Conservation (phyloP, 768 basidiomycete species). For the Termitomyces titanicus region DNA sequence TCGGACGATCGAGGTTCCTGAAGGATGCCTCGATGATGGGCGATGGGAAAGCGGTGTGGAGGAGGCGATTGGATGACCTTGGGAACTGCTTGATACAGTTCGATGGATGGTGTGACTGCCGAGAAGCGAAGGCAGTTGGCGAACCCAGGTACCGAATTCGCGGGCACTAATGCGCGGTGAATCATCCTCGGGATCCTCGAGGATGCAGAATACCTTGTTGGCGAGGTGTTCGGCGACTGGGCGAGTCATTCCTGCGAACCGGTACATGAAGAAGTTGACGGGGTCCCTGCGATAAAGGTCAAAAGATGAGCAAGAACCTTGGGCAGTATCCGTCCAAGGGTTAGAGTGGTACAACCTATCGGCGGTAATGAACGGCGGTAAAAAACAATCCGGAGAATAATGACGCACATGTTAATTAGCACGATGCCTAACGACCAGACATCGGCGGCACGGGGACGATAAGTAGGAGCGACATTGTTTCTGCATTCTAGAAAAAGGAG, state of each 20-base stretch:
- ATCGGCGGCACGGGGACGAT: conserved; percentile 92
- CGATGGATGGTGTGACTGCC: conserved; percentile 55
- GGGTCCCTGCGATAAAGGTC: conserved; percentile 75
- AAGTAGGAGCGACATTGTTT: conserved; percentile 94
- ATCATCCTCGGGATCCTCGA: conserved; percentile 62
- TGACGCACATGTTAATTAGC: conserved; percentile 89
- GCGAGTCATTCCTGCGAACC: conserved; percentile 87
- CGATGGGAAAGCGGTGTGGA: conserved; percentile 67
- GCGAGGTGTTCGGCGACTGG: conserved; percentile 88
- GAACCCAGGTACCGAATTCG: conserved; percentile 85
- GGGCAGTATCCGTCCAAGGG: conserved; percentile 94
- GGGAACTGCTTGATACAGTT: conserved; percentile 55
- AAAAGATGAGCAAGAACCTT: conserved; percentile 80
- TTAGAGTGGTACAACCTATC: conserved; percentile 93
- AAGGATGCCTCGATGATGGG: conserved; percentile 65
- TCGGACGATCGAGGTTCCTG: conserved; percentile 40
- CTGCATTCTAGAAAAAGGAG: conserved; percentile 71
- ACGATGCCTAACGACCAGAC: conserved; percentile 99
- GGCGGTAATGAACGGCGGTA: neutral
- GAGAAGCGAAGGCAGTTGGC: conserved; percentile 73
- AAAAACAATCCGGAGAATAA: conserved; percentile 22
- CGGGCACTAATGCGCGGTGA: conserved; percentile 68
- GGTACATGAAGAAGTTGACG: conserved; percentile 80
- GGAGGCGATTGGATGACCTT: conserved; percentile 60
- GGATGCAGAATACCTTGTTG: conserved; percentile 77